Conservation (phyloP, 2,329 filamentous ascomycete genomes). For the Aspergillus sp. region DNA sequence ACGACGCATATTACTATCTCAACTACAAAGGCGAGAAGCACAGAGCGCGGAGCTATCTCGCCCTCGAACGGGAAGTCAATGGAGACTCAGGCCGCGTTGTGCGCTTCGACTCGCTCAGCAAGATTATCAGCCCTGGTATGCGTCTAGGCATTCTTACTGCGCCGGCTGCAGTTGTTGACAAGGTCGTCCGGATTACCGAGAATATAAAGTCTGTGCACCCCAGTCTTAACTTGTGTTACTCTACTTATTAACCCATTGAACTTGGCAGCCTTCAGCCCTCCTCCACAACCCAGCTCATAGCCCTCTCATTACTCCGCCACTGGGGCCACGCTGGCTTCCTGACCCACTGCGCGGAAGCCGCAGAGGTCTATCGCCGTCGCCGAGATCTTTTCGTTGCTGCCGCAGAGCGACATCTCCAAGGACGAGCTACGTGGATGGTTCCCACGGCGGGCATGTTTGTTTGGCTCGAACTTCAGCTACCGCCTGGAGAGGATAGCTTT, state of each 20-base stretch:
- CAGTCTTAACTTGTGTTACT: not conserved
- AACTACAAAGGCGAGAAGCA: not conserved
- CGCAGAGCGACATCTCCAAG: not conserved
- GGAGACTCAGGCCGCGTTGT: conserved; percentile 6
- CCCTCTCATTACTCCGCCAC: not conserved
- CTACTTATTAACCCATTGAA: not conserved
- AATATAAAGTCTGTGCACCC: not conserved
- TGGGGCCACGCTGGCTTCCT: conserved; percentile 2
- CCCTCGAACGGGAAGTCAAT: not conserved
- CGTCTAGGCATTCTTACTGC: conserved; percentile 2
- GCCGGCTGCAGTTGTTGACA: not conserved
- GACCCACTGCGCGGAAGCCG: not conserved
- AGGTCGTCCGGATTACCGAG: conserved; percentile 3
- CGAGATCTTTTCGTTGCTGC: conserved; percentile 4
- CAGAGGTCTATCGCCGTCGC: conserved; percentile 1
- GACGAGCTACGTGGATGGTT: conserved; percentile 2
- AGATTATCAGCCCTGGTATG: conserved; percentile 4
- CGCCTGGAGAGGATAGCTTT: not conserved
- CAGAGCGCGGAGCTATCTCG: conserved; percentile 1
- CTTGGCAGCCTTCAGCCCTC: not conserved
- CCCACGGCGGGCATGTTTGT: conserved; percentile 8
- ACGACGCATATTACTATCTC: conserved; percentile 1
- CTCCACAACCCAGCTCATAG: conserved; percentile 2
- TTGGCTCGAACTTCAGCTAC: conserved; percentile 1
- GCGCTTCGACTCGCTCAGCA: conserved; percentile 8